Evolutionary conservation across 2,329 filamentous ascomycete species (phyloP).

Genomic region (Aquanectria penicillioides): DNA sequence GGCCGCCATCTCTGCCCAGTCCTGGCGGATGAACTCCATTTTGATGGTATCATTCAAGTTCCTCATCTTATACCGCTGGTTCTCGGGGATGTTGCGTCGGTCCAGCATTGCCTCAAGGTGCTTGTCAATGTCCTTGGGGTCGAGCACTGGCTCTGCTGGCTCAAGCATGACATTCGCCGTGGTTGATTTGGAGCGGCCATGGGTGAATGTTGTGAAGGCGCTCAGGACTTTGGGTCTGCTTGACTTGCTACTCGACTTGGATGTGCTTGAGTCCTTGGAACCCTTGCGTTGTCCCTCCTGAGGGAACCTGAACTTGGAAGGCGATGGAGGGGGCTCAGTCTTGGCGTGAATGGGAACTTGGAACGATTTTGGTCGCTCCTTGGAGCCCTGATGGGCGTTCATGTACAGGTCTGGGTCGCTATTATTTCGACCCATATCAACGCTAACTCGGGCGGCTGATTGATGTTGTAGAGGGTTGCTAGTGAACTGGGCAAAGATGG

Average conservation of each 20-base stretch:
- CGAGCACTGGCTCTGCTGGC: conserved; percentile 61
- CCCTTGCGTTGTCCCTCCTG: conserved; percentile 36
- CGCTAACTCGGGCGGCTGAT: conserved; percentile 36
- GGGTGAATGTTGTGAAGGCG: conserved; percentile 50
- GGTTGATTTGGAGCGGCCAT: conserved; percentile 51
- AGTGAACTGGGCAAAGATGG: conserved; percentile 83
- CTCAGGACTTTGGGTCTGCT: conserved; percentile 54
- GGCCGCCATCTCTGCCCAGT: conserved; percentile 76
- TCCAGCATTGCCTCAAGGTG: conserved; percentile 76
- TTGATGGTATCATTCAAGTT: conserved; percentile 90
- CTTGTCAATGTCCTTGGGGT: conserved; percentile 64
- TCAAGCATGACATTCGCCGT: conserved; percentile 43
- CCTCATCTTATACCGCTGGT: conserved; percentile 95
- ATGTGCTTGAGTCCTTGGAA: conserved; percentile 41
- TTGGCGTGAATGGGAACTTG: conserved; percentile 47
- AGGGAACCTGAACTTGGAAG: conserved; percentile 34
- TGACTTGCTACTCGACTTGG: conserved; percentile 48
- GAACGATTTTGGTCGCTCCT: conserved; percentile 62
- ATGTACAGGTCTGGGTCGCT: conserved; percentile 33
- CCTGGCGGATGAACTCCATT: conserved; percentile 92
- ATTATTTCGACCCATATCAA: conserved; percentile 35
- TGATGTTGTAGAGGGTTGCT: conserved; percentile 39
- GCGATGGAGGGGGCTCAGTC: conserved; percentile 36
- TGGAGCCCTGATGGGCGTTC: conserved; percentile 40
- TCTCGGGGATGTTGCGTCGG: conserved; percentile 90